phyloP scores from a whole-genome alignment of 1,284 basidiomycete species.

The Megacollybia platyphylla region DNA sequence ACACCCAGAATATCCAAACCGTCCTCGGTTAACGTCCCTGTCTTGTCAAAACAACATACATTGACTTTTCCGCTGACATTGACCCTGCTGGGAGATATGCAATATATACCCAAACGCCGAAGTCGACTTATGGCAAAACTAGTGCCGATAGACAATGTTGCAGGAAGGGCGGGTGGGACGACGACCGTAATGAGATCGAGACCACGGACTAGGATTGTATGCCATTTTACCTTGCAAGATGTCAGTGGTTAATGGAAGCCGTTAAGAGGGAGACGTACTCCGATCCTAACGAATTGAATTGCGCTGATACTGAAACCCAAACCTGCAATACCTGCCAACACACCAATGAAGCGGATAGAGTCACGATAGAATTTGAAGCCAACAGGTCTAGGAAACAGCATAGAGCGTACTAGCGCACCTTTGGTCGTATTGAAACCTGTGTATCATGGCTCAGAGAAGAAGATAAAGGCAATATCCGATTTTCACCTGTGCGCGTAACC shows the following conservation, averaged over 20 bases:
- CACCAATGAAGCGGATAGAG: conserved; percentile 92
- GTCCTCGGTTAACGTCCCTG: conserved; percentile 96
- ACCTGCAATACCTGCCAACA: conserved; percentile 80
- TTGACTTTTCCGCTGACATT: conserved; percentile 97
- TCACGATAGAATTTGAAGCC: conserved; percentile 98
- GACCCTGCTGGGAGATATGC: conserved; percentile 93
- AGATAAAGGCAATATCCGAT: background rate
- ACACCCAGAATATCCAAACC: conserved; percentile 95
- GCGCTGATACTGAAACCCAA: conserved; percentile 85
- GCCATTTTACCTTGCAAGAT: conserved; percentile 63
- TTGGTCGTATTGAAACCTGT: conserved; percentile 95
- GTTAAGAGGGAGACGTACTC: conserved; percentile 34
- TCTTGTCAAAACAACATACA: conserved; percentile 99
- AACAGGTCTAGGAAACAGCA: conserved; percentile 98
- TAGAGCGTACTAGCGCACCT: conserved; percentile 89
- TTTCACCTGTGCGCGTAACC: conserved; percentile 79
- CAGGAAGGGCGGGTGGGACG: conserved; percentile 94
- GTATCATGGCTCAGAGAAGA: background rate
- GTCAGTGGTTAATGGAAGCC: background rate
- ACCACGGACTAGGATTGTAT: conserved; percentile 85
- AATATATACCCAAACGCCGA: conserved; percentile 85
- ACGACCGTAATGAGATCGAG: conserved; percentile 97
- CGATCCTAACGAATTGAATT: conserved; percentile 85
- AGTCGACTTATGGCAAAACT: conserved; percentile 90
- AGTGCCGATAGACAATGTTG: conserved; percentile 95